Conservation (phyloP, 106 monocot genomes). For the Apostasia ramifera region DNA sequence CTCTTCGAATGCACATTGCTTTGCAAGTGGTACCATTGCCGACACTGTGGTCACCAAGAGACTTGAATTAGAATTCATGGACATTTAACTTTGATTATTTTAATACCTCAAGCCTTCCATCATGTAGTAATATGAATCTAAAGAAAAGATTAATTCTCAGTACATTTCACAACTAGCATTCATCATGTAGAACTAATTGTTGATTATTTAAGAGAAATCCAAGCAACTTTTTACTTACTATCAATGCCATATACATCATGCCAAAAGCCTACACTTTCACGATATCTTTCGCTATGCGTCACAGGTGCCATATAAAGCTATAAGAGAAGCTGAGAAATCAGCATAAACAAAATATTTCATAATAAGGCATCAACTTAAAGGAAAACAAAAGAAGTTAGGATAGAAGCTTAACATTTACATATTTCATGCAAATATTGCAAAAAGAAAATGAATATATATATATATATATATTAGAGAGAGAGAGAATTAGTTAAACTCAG, state of each 20-base stretch:
- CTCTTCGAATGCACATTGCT: conserved; percentile 92
- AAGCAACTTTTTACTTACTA: conserved; percentile 44
- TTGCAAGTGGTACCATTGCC: conserved; percentile 82
- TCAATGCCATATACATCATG: conserved; percentile 85
- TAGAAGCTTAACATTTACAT: too few relatives aligned
- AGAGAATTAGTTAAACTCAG: too few relatives aligned
- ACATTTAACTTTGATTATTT: neutral
- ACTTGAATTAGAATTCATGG: neutral
- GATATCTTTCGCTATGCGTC: conserved; percentile 73
- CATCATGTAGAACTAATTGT: too few relatives aligned
- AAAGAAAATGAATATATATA: too few relatives aligned
- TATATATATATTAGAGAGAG: too few relatives aligned
- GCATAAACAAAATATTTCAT: neutral
- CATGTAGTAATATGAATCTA: neutral
- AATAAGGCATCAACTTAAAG: neutral
- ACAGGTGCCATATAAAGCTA: conserved; percentile 93
- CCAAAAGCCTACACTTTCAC: conserved; percentile 86
- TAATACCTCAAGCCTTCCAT: neutral
- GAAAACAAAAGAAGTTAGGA: too few relatives aligned
- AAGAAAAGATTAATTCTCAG: too few relatives aligned
- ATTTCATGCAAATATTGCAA: too few relatives aligned
- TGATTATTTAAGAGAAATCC: too few relatives aligned
- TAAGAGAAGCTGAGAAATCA: conserved; percentile 11
- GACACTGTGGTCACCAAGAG: conserved; percentile 58
- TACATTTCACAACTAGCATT: too few relatives aligned